Evolutionary conservation across 148 eudicot genomes (phyloP).

Genomic region (Spergularia bocconei): DNA sequence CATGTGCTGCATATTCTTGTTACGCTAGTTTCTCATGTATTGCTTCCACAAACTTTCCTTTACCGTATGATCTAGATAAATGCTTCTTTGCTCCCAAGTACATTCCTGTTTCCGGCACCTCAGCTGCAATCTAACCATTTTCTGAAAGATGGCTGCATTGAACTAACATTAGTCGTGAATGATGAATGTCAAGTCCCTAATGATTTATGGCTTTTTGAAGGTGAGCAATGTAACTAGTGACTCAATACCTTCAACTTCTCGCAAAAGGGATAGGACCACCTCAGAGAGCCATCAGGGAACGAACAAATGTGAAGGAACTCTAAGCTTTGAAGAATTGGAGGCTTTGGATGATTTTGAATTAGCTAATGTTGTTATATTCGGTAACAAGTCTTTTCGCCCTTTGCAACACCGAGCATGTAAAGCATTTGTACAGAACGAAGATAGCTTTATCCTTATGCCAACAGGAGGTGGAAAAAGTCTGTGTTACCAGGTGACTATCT

Average conservation of each 20-base stretch:
- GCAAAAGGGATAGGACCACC: constrained; percentile 29
- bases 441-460: constrained; percentile 93
- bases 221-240: constrained; percentile 50
- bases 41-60: not conserved
- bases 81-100: not conserved
- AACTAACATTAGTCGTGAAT: not conserved
- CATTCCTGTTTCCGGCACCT: not conserved
- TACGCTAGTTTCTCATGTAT: not conserved
- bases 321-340: constrained; percentile 68
- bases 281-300: constrained; percentile 20
- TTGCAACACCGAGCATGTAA: constrained; percentile 92
- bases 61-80: not conserved
- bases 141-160: not conserved
- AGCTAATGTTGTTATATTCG: constrained; percentile 94
- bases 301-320: constrained; percentile 37
- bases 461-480: constrained; percentile 99
- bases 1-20: not conserved
- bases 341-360: constrained; percentile 82
- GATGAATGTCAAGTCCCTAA: not conserved
- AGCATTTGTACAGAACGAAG: constrained; percentile 60
- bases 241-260: constrained; percentile 45
- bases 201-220: constrained; percentile 38
- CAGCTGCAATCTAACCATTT: not conserved
- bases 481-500: constrained; percentile 73
- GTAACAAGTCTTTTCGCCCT: constrained; percentile 76